phyloP scores from a whole-genome alignment of 2,329 filamentous ascomycete genomes.

The Colletotrichum neosansevieriae region DNA sequence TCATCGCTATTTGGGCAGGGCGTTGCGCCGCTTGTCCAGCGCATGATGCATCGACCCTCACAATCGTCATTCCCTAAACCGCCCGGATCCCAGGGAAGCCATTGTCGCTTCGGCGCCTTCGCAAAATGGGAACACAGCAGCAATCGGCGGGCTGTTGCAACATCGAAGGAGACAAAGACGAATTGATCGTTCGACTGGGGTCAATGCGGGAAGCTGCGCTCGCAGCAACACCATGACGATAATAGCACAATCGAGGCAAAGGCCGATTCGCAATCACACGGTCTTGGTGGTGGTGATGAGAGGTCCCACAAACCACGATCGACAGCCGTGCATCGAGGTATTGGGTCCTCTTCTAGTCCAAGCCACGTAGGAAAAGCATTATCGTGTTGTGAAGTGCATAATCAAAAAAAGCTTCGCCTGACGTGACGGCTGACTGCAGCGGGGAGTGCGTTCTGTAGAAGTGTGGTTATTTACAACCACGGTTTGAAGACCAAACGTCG shows the following conservation, averaged over 20 bases:
- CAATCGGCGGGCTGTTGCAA: not conserved
- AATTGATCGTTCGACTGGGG: not conserved
- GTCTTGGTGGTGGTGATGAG: not conserved
- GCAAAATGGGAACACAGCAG: not conserved
- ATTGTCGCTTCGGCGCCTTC: not conserved
- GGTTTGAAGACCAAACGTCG: not conserved
- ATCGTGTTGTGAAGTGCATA: constrained; percentile 2
- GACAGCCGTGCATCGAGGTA: not conserved
- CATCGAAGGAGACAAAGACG: not conserved
- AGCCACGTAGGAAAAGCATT: not conserved
- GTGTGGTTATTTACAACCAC: not conserved
- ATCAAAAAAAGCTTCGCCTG: not conserved
- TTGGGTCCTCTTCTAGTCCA: not conserved
- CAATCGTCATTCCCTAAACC: not conserved
- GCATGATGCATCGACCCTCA: constrained; percentile 3
- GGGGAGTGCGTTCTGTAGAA: not conserved
- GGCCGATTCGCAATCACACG: not conserved
- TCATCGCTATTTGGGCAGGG: not conserved
- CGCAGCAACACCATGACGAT: not conserved
- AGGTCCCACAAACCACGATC: constrained; percentile 14
- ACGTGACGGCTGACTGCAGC: not conserved
- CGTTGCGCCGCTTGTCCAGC: not conserved
- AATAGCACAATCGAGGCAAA: not conserved
- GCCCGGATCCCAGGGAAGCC: not conserved
- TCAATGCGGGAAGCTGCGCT: constrained; percentile 10